Conservation (phyloP, 805 yeast genomes). For the Kluyveromyces wickerhamii region DNA sequence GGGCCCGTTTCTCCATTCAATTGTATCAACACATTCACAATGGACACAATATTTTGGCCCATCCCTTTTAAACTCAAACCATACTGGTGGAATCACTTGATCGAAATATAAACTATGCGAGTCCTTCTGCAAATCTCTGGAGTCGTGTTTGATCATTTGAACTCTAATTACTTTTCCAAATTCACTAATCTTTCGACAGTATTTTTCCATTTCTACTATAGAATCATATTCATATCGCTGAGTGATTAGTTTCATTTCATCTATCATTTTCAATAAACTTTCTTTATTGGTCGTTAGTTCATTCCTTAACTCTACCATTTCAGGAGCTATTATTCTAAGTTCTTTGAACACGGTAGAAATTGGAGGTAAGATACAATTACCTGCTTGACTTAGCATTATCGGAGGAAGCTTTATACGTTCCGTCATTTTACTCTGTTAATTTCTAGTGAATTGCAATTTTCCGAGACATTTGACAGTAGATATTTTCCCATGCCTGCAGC, state of each 20-base stretch:
- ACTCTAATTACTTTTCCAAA: neutral
- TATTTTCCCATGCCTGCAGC: no score
- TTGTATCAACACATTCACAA: constrained; percentile 34
- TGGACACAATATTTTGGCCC: constrained; percentile 11
- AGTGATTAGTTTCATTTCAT: neutral
- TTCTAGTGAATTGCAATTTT: no score
- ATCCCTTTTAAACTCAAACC: constrained; percentile 2
- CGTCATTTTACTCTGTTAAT: neutral
- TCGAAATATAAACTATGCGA: neutral
- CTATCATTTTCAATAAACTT: neutral
- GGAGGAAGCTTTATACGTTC: neutral
- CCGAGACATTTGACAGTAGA: no score
- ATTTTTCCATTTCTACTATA: neutral
- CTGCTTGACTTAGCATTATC: neutral
- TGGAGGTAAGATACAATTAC: neutral
- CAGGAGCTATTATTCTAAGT: neutral
- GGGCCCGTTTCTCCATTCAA: constrained; percentile 84
- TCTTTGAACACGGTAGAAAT: neutral
- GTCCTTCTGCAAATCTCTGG: neutral
- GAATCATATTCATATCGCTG: constrained; percentile 1
- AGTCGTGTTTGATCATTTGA: constrained; percentile 2
- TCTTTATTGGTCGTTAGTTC: neutral
- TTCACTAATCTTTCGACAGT: neutral
- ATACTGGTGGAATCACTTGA: constrained; percentile 1
- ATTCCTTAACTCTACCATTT: neutral